Evolutionary conservation across 1,284 basidiomycete genomes (phyloP), one percentile per base, ranked within the genome.

Genomic region (Mycena citricolor): DNA sequence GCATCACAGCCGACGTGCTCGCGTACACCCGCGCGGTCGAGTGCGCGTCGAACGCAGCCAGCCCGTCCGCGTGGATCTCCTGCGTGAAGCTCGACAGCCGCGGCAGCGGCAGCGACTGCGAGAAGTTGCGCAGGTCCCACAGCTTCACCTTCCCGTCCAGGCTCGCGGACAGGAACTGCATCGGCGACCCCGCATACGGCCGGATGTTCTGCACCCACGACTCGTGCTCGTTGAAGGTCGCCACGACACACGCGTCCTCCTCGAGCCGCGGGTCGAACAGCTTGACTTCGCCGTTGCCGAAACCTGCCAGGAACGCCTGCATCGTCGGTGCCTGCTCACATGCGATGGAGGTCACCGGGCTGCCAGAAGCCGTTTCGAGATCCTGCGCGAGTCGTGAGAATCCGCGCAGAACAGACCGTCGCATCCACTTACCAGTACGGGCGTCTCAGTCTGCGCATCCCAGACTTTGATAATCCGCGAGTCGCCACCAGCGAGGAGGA

Each of bases 361-460:
- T 89, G 35, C 94, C 90, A 1, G 90, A 86, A 50, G 92, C 83
- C 0, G 97, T 99, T 23, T 89, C 82, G 44, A 98, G 70, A 58
- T 94, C 90, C 86, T 92, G 57, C 8, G 42, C 23, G 41, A 54
- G 51, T 44, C 24, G 17, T 32, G n/a, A n/a, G n/a, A n/a, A n/a
- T n/a, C n/a, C n/a, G n/a, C n/a, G n/a, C n/a, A n/a, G n/a, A n/a
- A n/a, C n/a, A 20, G 19, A 25, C 37, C n/a, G n/a, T n/a, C n/a
- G n/a, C n/a, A n/a, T n/a, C n/a, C 58, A 57, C 83, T 57, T 55
- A 93, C 91, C 66, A 89, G 67, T 25, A 90, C 70, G 57, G 89
- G 85, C 17, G 81, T 81, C 66, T 99, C 95, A 11, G 90, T 87
- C 55, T 92, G 86, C 10, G 94, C 94, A 63, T 99, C 95, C 97